These are phyloP conservation scores for Heracleum sosnowskyi DNA, from an alignment of 129 eudicot genomes.

Conservation along the genomic window DNA sequence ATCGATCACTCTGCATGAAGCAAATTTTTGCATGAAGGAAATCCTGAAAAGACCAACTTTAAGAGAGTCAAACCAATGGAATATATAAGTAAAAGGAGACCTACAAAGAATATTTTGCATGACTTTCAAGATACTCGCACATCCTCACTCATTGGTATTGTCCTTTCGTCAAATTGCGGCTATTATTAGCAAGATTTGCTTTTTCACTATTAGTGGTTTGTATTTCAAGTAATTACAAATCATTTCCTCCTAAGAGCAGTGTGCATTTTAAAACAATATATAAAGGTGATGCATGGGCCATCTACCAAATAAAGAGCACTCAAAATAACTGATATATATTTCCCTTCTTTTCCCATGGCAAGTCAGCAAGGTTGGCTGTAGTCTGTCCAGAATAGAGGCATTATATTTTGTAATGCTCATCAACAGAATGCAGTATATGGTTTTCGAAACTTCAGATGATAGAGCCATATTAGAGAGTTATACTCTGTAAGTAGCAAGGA, in stretches of 20 bases:
- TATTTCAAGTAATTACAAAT: constrained; percentile 22
- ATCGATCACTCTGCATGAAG: constrained; percentile 13
- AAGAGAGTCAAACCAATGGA: constrained; percentile 5
- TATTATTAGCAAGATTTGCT: constrained; percentile 28
- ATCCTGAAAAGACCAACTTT: constrained; percentile 15
- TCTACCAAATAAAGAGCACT: not conserved
- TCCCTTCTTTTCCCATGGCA: not conserved
- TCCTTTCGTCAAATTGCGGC: constrained; percentile 40
- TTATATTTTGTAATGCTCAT: not conserved
- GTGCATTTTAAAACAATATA: not conserved
- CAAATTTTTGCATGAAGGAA: not conserved
- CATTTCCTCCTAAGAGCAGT: constrained; percentile 27
- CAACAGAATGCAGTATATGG: not conserved
- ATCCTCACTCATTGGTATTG: constrained; percentile 17
- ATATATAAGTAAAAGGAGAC: constrained; percentile 9
- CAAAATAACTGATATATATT: not conserved
- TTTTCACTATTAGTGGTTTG: constrained; percentile 32
- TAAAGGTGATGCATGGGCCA: not conserved
- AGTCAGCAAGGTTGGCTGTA: not conserved
- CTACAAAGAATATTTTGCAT: constrained; percentile 17
- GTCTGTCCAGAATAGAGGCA: not conserved
- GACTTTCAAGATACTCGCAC: constrained; percentile 11
- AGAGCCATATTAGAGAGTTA: constrained; percentile 5
- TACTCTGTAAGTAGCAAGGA: not conserved
- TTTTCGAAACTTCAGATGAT: not conserved